Conservation (phyloP, 2,329 filamentous ascomycete genomes). For the Colletotrichum costaricense region DNA sequence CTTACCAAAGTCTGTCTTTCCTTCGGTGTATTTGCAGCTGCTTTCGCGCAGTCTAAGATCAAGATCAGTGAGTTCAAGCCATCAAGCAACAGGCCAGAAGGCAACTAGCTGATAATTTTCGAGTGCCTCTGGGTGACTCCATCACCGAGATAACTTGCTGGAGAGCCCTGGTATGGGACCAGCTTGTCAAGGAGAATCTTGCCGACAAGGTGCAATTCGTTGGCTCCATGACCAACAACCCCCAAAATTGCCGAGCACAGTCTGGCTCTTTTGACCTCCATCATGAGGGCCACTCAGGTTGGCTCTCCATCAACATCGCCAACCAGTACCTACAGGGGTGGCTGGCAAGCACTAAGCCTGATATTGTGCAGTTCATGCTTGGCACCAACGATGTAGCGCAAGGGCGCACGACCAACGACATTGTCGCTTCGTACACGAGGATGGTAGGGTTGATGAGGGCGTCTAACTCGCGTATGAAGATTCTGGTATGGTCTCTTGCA, state of each 20-base stretch:
- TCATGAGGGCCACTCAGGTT: constrained; percentile 58
- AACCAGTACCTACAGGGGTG: constrained; percentile 52
- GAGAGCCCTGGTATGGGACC: constrained; percentile 54
- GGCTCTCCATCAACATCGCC: constrained; percentile 55
- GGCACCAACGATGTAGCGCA: constrained; percentile 56
- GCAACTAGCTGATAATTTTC: not conserved
- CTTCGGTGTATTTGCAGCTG: not conserved
- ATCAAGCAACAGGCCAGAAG: not conserved
- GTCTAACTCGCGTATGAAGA: constrained; percentile 50
- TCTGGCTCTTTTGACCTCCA: constrained; percentile 49
- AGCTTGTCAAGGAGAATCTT: constrained; percentile 47
- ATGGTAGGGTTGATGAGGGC: constrained; percentile 51
- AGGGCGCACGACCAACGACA: constrained; percentile 44
- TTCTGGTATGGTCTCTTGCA: constrained; percentile 48
- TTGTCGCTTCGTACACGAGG: constrained; percentile 52
- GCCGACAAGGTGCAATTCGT: constrained; percentile 53
- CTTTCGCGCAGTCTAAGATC: constrained; percentile 6
- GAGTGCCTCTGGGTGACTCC: constrained; percentile 52
- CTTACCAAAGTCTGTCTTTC: not conserved
- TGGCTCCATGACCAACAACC: constrained; percentile 52
- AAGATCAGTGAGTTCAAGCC: constrained; percentile 6
- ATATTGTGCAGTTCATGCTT: constrained; percentile 58
- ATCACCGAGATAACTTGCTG: constrained; percentile 60
- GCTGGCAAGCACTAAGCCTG: constrained; percentile 50
- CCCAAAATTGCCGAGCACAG: constrained; percentile 47